Base-by-base conservation (phyloP, 2,329 filamentous ascomycete species). In the Simplicillium aogashimaense region DNA sequence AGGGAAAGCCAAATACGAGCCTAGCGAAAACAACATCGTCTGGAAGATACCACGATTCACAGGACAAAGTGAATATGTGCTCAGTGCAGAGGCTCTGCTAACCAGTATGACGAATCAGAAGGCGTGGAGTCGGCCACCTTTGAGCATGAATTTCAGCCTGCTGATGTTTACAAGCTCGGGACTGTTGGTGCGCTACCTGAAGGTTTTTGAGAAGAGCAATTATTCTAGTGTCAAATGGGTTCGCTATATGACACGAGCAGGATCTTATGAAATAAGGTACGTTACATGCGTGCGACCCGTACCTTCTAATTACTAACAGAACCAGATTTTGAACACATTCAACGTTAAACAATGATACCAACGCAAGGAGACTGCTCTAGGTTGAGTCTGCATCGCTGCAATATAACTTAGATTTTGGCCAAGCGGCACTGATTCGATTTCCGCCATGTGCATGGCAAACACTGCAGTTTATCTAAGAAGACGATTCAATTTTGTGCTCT, bases 151-250 rank as follows among this genome's bases (percentile, higher is more conserved):
- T 62, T 98, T 98, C 57, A 92, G 84, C 47, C 64, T 98, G 53
- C 72, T 98, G 54, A 98, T 98, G 94, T 98, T 98, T 58, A 98
- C 92, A 15, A 95, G 87, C 57, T 94, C 85, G 1, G 92, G 92
- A 1, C 60, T 98, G 56, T 59, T 98, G 48, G 92, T 98, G 42
- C 72, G 94, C 37, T 98, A 98, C 61, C 66, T 98, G 43, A 98
- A 98, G 66, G 92, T 98, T 2, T 98, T 98, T 67, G 92, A 98
- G 69, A 98, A 98, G 79, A 92, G 78, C 63, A 97, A 97, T 63
- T 98, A 98, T 61, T 94, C 86, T 47, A 95, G 88, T 57, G 92
- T 98, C 37, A 98, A 98, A 64, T 98, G 92, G 92, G 92, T 98
- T 52, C 73, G 92, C 52, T 98, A 98, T 64, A 97, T 98, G 92